Base-by-base conservation (phyloP, 163 green algal species). In the Trebouxiophyceae sp. region DNA sequence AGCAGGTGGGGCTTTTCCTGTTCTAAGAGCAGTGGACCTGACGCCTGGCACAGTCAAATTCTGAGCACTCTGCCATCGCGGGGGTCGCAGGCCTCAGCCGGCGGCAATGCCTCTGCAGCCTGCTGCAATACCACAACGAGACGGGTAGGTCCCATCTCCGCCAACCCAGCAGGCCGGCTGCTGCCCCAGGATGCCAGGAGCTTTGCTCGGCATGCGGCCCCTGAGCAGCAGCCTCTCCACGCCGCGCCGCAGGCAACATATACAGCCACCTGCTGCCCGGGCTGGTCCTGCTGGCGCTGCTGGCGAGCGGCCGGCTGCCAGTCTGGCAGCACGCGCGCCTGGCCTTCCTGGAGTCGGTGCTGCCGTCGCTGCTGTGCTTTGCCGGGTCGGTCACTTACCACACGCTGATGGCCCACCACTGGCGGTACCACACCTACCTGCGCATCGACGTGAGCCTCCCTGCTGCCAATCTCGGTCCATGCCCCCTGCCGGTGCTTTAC, bases 101-200 rank as follows among this genome's bases (percentile, higher is more conserved):
- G 19, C 4, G n/a, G 6, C 50, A 79, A 32, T 82, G 76, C 61
- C 6, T 65, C 5, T 58, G 65, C 30, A 73, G 56, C 58, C 30
- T 82, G 23, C 54, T 79, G 29, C 34, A 63, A 7, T 69, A 60
- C 39, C 76, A 82, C 59, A 82, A 82, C 27, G 76, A 82, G 63
- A 82, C 68, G 57, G 75, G 74, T 73, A 28, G 12, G 39, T 16
- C 19, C 12, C 39, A n/a, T 16, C 19, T 50, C 12, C 12, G 39
- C 39, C 39, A 50, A 12, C 39, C 12, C 39, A 50, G 39, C 39
- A 50, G 19, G 12, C 39, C 19, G 12, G 39, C 39, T n/a, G 12
- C 39, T 16, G 39, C 19, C 12, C 39, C 19, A 50, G 39, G 19
- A 16, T 50, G 39, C 19, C 39, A 50, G 19, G 12, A 50, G 39